Percentiles rank a stretch among this genome's conserved stretches.
Evolutionary conservation across 352 stramenopile genomes (phyloP).

Genomic region (Globisporangium middletonii): DNA sequence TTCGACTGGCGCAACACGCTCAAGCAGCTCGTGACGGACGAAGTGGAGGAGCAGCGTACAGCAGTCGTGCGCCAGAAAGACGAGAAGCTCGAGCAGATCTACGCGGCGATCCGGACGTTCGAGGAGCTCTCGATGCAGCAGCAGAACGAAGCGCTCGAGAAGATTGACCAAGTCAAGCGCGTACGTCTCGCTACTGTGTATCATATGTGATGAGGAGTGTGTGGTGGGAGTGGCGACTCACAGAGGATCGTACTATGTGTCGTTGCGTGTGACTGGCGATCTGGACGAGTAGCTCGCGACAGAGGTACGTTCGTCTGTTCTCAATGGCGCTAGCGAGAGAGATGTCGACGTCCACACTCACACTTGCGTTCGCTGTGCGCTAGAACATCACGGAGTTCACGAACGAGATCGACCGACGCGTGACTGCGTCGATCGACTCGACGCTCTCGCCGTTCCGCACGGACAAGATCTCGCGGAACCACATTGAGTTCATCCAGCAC

Average conservation of each 20-base stretch:
- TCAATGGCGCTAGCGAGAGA: background rate
- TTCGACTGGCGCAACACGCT: slow-evolving; percentile 67
- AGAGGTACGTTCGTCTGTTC: slow-evolving; percentile 6
- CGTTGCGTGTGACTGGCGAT: background rate
- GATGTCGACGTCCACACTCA: background rate
- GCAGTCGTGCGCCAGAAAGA: slow-evolving; percentile 39
- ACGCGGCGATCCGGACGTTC: slow-evolving; percentile 31
- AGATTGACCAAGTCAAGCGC: slow-evolving; percentile 43
- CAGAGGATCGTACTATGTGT: background rate
- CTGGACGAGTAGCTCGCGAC: slow-evolving; percentile 24
- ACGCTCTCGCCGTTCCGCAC: slow-evolving; percentile 49
- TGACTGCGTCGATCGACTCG: slow-evolving; percentile 50
- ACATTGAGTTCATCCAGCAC: slow-evolving; percentile 51
- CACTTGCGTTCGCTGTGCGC: background rate
- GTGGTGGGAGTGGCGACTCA: background rate
- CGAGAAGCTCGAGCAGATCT: slow-evolving; percentile 38
- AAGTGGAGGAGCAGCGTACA: slow-evolving; percentile 52
- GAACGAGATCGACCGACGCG: slow-evolving; percentile 36
- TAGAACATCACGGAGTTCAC: slow-evolving; percentile 47
- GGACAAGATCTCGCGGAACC: slow-evolving; percentile 44
- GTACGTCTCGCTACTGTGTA: slow-evolving; percentile 9
- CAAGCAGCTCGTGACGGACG: slow-evolving; percentile 48
- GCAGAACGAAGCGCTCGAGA: slow-evolving; percentile 36
- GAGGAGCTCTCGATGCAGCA: slow-evolving; percentile 40
- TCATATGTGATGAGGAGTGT: background rate